These are phyloP conservation scores for Excoecaria cochinchinensis DNA, from an alignment of 345 rosid genomes.

Conservation along the genomic window DNA sequence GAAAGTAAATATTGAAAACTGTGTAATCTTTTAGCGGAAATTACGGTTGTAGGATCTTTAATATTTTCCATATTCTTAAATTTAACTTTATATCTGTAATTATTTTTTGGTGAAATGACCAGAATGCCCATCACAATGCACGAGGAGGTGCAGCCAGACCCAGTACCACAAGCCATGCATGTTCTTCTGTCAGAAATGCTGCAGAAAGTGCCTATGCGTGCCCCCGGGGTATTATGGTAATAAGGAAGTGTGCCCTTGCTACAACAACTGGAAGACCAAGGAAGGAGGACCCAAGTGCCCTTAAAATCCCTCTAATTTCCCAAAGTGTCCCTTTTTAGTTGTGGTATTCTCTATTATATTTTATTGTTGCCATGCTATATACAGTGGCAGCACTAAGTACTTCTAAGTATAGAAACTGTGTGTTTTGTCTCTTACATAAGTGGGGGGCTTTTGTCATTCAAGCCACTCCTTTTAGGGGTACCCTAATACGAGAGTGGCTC, in stretches of 20 bases:
- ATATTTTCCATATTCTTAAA: no score
- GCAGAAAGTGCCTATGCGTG: constrained; percentile 32
- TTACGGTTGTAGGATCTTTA: neutral
- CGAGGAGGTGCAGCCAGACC: constrained; percentile 33
- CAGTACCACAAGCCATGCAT: constrained; percentile 38
- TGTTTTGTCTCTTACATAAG: neutral
- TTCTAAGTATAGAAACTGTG: constrained; percentile 2
- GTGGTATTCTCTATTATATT: neutral
- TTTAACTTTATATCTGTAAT: no score
- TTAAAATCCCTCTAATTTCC: neutral
- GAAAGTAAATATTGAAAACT: neutral
- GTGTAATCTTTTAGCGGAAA: neutral
- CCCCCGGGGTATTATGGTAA: constrained; percentile 23
- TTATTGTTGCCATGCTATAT: neutral
- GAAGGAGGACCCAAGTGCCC: constrained; percentile 36
- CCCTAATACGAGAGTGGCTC: constrained; percentile 37
- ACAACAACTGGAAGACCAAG: constrained; percentile 40
- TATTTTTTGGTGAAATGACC: constrained; percentile 27
- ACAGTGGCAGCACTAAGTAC: neutral
- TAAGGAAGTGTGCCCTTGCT: constrained; percentile 34
- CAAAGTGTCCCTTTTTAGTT: neutral
- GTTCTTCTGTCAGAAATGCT: constrained; percentile 36
- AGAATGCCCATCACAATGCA: constrained; percentile 57
- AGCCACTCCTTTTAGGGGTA: constrained; percentile 31
- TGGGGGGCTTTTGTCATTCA: neutral